Percentiles rank a stretch among this genome's conserved stretches.
phyloP scores from a whole-genome alignment of 345 rosid genomes.

The Adansonia digitata region DNA sequence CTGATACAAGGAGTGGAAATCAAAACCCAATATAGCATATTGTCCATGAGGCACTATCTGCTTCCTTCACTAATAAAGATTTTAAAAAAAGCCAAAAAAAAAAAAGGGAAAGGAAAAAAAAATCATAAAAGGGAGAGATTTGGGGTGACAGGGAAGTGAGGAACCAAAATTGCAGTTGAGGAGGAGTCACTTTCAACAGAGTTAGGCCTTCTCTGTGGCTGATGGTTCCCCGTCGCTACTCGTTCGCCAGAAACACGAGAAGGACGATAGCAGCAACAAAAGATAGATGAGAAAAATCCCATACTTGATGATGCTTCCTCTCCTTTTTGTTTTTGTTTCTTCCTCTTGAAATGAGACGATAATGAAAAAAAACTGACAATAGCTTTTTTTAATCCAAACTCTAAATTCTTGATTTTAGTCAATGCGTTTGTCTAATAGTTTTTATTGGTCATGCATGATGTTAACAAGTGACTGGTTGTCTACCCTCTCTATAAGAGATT shows the following conservation, averaged over 20 bases:
- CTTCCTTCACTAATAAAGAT: constrained; percentile 1
- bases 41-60: not conserved
- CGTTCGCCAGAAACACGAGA: not conserved
- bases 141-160: constrained; percentile 20
- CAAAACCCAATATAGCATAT: too few species aligned
- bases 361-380: too few species aligned
- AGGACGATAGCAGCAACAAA: constrained; percentile 21
- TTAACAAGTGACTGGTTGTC: too few species aligned
- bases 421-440: too few species aligned
- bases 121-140: constrained; percentile 1
- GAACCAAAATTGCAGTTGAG: constrained; percentile 7
- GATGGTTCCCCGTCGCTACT: not conserved
- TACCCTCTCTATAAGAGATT: too few species aligned
- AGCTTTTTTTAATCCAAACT: too few species aligned
- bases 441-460: too few species aligned
- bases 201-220: not conserved
- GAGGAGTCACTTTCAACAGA: not conserved
- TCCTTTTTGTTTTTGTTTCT: not conserved
- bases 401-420: too few species aligned
- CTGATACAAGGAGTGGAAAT: not conserved
- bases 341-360: too few species aligned
- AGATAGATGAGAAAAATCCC: constrained; percentile 17
- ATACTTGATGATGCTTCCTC: not conserved
- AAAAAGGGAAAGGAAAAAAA: too few species aligned
- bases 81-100: too few species aligned